Percentiles rank a stretch among this genome's conserved stretches.
phyloP scores from a whole-genome alignment of 805 yeast species.

The Komagataella pseudopastoris region DNA sequence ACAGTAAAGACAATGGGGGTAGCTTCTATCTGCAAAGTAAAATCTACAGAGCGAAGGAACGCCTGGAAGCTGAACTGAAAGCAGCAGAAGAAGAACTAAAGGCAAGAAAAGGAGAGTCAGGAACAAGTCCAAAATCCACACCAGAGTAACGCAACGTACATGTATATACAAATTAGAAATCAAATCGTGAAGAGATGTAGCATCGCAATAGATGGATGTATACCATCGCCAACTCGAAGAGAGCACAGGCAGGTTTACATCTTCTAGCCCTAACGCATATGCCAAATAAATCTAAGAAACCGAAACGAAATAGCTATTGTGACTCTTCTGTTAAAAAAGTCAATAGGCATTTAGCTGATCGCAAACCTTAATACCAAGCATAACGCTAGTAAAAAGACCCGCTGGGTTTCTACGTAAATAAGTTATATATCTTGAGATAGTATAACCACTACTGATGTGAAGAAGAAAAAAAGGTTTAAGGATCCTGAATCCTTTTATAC shows the following conservation, averaged over 20 bases:
- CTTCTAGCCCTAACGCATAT: conserved; percentile 22
- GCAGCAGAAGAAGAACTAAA: conserved; percentile 30
- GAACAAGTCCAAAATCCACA: conserved; percentile 4
- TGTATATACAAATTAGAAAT: conserved; percentile 1
- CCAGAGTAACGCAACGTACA: conserved; percentile 1
- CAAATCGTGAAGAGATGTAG: conserved; percentile 21
- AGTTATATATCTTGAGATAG: conserved; percentile 60
- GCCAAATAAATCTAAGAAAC: conserved; percentile 45
- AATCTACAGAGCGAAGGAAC: conserved; percentile 88
- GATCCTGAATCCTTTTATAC: conserved; percentile 3
- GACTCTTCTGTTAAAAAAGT: conserved; percentile 63
- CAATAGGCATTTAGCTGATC: conserved; percentile 60
- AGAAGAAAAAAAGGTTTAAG: conserved; percentile 15
- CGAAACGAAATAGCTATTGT: conserved; percentile 67
- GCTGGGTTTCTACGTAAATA: conserved; percentile 29
- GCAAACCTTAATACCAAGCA: conserved; percentile 26
- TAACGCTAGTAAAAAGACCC: conserved; percentile 25
- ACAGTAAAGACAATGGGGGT: conserved; percentile 91
- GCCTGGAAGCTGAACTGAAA: conserved; percentile 68
- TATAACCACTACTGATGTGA: conserved; percentile 75
- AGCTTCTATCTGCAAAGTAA: conserved; percentile 89
- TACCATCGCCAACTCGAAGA: conserved; percentile 14
- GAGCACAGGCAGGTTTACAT: conserved; percentile 17
- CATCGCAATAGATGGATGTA: conserved; percentile 35
- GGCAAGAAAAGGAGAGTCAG: conserved; percentile 11